Conservation (phyloP, 129 eudicot species). For the Tagetes patula region DNA sequence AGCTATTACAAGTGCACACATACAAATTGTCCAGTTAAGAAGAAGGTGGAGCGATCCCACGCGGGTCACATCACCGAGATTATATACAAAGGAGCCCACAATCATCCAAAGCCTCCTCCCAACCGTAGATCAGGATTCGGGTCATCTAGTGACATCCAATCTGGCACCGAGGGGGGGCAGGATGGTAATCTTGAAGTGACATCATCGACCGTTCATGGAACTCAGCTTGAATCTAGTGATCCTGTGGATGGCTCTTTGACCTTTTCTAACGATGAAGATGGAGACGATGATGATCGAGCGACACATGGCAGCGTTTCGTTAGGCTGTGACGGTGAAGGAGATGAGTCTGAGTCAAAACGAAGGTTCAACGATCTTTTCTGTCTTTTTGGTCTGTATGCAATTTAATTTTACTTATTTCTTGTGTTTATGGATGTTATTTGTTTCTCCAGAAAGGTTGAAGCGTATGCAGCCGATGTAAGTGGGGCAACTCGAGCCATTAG, state of each 20-base stretch:
- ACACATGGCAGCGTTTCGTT: constrained; percentile 66
- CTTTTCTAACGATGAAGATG: constrained; percentile 61
- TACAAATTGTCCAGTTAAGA: constrained; percentile 68
- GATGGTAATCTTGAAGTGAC: constrained; percentile 54
- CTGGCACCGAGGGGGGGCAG: constrained; percentile 44
- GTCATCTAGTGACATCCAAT: constrained; percentile 43
- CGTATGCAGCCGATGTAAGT: constrained; percentile 57
- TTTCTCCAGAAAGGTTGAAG: constrained; percentile 57
- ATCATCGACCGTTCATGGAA: constrained; percentile 21
- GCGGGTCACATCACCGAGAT: constrained; percentile 76
- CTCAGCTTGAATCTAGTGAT: constrained; percentile 48
- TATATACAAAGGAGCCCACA: constrained; percentile 69
- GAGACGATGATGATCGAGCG: constrained; percentile 53
- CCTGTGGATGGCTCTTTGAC: constrained; percentile 49
- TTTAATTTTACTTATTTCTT: not conserved
- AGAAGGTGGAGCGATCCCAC: constrained; percentile 65
- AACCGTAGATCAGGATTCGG: constrained; percentile 50
- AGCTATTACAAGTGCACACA: constrained; percentile 83
- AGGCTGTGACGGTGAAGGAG: constrained; percentile 66
- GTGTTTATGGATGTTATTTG: constrained; percentile 12
- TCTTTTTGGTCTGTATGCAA: not conserved
- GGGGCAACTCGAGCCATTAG: constrained; percentile 65
- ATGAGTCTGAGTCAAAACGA: constrained; percentile 69
- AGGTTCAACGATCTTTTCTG: constrained; percentile 42
- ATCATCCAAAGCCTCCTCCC: constrained; percentile 65